Percentiles rank a stretch among this genome's conserved stretches.
Conservation (phyloP, 495 filamentous ascomycete species). For the Penicillium mononematosum region DNA sequence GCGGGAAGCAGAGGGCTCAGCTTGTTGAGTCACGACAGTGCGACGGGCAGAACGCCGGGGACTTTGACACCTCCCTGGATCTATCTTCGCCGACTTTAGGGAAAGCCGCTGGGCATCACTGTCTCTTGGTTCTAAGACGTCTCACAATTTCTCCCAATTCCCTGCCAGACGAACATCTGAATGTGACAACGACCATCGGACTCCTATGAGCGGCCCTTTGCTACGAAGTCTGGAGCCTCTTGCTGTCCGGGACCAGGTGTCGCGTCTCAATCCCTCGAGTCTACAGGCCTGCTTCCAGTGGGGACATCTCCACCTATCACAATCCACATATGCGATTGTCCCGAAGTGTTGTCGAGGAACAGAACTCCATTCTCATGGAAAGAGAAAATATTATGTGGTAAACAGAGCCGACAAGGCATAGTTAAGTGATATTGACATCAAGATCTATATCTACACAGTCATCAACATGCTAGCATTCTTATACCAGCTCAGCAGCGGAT, state of each 20-base stretch:
- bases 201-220: not conserved
- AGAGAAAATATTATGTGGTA: not conserved
- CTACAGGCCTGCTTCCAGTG: not conserved
- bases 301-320: too few species aligned
- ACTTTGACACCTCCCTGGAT: not conserved
- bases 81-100: too few species aligned
- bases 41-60: not conserved
- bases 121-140: not conserved
- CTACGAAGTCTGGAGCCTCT: not conserved
- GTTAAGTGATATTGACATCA: not conserved
- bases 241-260: not conserved
- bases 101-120: not conserved
- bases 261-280: not conserved
- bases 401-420: not conserved
- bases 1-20: not conserved
- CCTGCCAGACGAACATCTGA: not conserved
- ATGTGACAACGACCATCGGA: not conserved
- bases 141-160: not conserved
- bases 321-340: too few species aligned
- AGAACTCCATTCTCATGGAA: not conserved
- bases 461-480: constrained; percentile 88
- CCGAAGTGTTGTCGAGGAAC: not conserved
- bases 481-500: constrained; percentile 90
- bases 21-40: not conserved
- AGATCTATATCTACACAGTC: constrained; percentile 56